Percentiles rank a stretch among this genome's conserved stretches.
phyloP scores from a whole-genome alignment of 108 stramenopile species.

The Cyclotella cryptica region DNA sequence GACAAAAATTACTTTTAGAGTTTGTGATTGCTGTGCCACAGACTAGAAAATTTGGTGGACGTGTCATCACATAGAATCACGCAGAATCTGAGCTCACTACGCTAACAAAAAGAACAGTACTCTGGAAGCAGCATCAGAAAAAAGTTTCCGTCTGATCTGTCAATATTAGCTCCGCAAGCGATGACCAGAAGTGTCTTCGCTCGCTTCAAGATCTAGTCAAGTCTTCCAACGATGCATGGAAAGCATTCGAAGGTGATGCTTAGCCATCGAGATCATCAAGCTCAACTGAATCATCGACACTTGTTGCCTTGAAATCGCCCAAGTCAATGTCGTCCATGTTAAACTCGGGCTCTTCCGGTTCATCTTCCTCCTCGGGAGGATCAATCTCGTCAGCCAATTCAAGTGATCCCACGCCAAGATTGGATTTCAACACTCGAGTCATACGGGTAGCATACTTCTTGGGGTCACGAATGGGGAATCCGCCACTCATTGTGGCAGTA shows the following conservation, averaged over 20 bases:
- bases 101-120: too few relatives aligned
- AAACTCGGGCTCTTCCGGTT: conserved; percentile 82
- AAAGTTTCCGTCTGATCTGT: too few relatives aligned
- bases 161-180: too few relatives aligned
- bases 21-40: too few relatives aligned
- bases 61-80: too few relatives aligned
- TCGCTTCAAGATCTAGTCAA: too few relatives aligned
- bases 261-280: not conserved
- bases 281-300: conserved; percentile 62
- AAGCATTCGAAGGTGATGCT: not conserved
- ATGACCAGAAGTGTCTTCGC: too few relatives aligned
- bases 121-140: too few relatives aligned
- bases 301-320: conserved; percentile 28
- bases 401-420: conserved; percentile 84
- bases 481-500: conserved; percentile 94
- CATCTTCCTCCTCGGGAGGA: conserved; percentile 91
- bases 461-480: conserved; percentile 91
- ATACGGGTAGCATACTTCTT: conserved; percentile 90
- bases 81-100: too few relatives aligned
- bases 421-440: conserved; percentile 78
- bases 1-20: too few relatives aligned
- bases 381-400: conserved; percentile 92
- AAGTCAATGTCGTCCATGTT: conserved; percentile 37
- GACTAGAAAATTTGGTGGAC: too few relatives aligned
- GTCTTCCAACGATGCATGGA: too few relatives aligned